Conservation (phyloP, 306 rosid genomes). For the Fragaria nilgerrensis region DNA sequence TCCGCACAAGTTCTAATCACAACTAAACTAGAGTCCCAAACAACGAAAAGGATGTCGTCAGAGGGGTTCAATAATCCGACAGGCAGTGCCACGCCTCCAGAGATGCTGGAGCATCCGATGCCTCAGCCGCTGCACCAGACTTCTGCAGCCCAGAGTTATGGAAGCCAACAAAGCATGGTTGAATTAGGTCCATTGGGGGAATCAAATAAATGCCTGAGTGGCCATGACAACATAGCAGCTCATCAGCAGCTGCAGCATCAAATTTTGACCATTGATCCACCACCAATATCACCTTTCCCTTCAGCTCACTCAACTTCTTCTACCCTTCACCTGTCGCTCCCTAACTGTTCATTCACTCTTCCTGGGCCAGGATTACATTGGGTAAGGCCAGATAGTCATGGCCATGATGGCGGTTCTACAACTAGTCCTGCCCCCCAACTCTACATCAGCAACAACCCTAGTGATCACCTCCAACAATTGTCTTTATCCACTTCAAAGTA, state of each 20-base stretch:
- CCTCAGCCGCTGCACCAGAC: slow-evolving; percentile 32
- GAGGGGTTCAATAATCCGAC: slow-evolving; percentile 83
- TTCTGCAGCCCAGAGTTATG: slow-evolving; percentile 54
- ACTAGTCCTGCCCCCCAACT: neutral
- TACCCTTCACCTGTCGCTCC: slow-evolving; percentile 75
- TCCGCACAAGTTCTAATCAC: too few relatives aligned
- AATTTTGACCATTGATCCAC: slow-evolving; percentile 68
- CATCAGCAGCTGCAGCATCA: slow-evolving; percentile 23
- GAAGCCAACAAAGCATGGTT: slow-evolving; percentile 45
- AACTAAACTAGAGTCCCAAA: too few relatives aligned
- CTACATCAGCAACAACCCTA: slow-evolving; percentile 20
- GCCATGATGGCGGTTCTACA: slow-evolving; percentile 31
- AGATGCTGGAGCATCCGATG: slow-evolving; percentile 48
- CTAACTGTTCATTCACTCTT: slow-evolving; percentile 47
- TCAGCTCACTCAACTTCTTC: slow-evolving; percentile 37
- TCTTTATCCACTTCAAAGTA: slow-evolving; percentile 68
- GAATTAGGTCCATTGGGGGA: slow-evolving; percentile 44
- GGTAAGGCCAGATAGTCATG: slow-evolving; percentile 35
- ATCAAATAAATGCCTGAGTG: slow-evolving; percentile 35
- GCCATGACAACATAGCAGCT: slow-evolving; percentile 34
- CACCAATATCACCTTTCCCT: slow-evolving; percentile 60
- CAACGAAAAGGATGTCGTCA: slow-evolving; percentile 52
- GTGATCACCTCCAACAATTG: slow-evolving; percentile 33
- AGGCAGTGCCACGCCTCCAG: slow-evolving; percentile 22
- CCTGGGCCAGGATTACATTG: slow-evolving; percentile 47